phyloP scores from a whole-genome alignment of 257 asterid species.

The Ocimum tenuiflorum region DNA sequence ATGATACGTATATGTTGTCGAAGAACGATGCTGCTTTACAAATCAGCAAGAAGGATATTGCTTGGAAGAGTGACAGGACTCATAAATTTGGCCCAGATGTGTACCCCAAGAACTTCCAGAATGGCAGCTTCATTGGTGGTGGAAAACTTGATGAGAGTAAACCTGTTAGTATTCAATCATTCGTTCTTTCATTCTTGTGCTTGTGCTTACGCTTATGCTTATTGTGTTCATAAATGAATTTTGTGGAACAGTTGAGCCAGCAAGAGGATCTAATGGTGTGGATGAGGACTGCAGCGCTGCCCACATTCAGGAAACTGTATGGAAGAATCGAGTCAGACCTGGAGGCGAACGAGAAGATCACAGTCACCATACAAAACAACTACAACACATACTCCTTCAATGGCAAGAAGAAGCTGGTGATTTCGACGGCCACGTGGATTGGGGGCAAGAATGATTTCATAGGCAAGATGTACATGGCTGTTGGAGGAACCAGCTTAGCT shows the following conservation, averaged over 20 bases:
- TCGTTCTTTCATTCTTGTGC: too few relatives aligned
- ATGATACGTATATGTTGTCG: slow-evolving; percentile 55
- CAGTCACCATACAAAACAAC: slow-evolving; percentile 63
- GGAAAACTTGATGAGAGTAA: slow-evolving; percentile 45
- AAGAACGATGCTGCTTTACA: slow-evolving; percentile 23
- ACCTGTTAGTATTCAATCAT: slow-evolving; percentile 74
- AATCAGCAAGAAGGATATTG: slow-evolving; percentile 54
- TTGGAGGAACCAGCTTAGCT: slow-evolving; percentile 64
- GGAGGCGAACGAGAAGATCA: slow-evolving; percentile 55
- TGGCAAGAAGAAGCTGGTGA: slow-evolving; percentile 65
- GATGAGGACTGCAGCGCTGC: slow-evolving; percentile 89
- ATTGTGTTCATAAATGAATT: too few relatives aligned
- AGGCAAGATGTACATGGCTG: slow-evolving; percentile 53
- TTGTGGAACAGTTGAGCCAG: slow-evolving; percentile 67
- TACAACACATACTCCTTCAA: slow-evolving; percentile 73
- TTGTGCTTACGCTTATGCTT: too few relatives aligned
- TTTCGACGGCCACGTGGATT: slow-evolving; percentile 88
- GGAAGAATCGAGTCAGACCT: slow-evolving; percentile 77
- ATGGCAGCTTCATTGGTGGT: slow-evolving; percentile 56
- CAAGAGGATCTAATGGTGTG: slow-evolving; percentile 94
- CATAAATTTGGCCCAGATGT: slow-evolving; percentile 57
- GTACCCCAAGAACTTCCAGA: slow-evolving; percentile 73
- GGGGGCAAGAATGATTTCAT: slow-evolving; percentile 83
- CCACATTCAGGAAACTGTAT: slow-evolving; percentile 69
- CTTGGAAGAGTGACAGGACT: slow-evolving; percentile 65